Evolutionary conservation across 2,329 filamentous ascomycete species (phyloP), one percentile per base, ranked within the genome.

Genomic region (Fusarium sp.): DNA sequence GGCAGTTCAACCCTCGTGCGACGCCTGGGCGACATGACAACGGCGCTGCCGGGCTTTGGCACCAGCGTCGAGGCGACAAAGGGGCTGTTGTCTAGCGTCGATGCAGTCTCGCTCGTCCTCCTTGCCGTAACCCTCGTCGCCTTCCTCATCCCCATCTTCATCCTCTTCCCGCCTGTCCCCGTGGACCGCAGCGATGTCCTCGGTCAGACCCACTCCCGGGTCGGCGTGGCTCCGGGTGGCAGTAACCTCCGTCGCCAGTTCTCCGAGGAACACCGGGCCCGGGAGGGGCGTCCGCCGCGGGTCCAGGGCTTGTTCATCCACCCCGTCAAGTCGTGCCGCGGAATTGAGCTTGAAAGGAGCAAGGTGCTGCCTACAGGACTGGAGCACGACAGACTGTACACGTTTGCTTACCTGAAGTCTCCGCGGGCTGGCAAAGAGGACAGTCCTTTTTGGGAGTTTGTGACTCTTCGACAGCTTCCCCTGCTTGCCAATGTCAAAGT

Each of bases 361-460:
- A 88, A 89, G 62, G 87, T 96, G 17, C 83, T 94, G 53, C 84
- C 89, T 7, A 90, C 89, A 3, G 94, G 95, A 3, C 86, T 97
- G 65, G 89, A 92, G 79, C 93, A 92, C 81, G 95, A 98, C 82
- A 90, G 94, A 7, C 89, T 96, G 75, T 97, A 95, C 84, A 92
- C 91, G 56, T 94, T 98, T 79, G 94, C 93, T 2, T 92, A 95
- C 81, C 85, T 72, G 46, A 69, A 64, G 38, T 24, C 67, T 51
- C 40, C 42, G 12, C 66, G 63, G 58, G 35, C 64, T 27, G 66
- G 80, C 65, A 80, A 83, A 66, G 82, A 84, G 72, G 80, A 81
- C 62, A 78, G 81, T 56, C 86, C 86, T 74, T 82, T 83, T 27
- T 96, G 93, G 93, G 87, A 91, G 16, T 92, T 93, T 79, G 85